phyloP scores from a whole-genome alignment of 2,329 filamentous ascomycete species.

The Xylariomycetidae sp. region DNA sequence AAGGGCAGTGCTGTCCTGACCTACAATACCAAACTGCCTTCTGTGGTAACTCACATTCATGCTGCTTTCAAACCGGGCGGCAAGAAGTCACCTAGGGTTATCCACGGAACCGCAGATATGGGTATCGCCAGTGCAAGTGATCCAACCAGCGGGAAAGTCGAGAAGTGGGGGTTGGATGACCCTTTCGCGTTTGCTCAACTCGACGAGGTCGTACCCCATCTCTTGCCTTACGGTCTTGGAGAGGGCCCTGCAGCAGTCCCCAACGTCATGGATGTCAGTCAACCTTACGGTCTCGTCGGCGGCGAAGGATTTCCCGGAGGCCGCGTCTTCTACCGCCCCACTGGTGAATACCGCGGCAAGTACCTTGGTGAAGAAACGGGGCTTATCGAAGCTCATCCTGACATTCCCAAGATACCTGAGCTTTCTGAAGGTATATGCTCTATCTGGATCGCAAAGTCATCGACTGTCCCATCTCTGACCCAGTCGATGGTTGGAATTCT shows the following conservation, averaged over 20 bases:
- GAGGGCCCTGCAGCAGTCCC: conserved; percentile 73
- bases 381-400: conserved; percentile 58
- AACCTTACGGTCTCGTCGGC: conserved; percentile 75
- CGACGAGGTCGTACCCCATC: conserved; percentile 68
- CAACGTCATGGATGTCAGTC: conserved; percentile 88
- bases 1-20: conserved; percentile 72
- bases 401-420: conserved; percentile 72
- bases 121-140: conserved; percentile 79
- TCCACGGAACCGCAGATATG: conserved; percentile 78
- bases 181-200: conserved; percentile 72
- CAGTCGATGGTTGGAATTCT: conserved; percentile 77
- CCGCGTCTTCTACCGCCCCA: conserved; percentile 70
- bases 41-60: conserved; percentile 74
- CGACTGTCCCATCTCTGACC: conserved; percentile 65
- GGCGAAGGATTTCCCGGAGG: conserved; percentile 86
- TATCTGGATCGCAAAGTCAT: conserved; percentile 87
- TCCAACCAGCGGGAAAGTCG: conserved; percentile 68
- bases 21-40: conserved; percentile 79
- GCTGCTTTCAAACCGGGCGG: conserved; percentile 65
- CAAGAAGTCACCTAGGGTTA: conserved; percentile 71
- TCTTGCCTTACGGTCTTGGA: conserved; percentile 72
- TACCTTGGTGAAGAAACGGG: conserved; percentile 63
- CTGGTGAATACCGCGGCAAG: conserved; percentile 69
- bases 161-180: conserved; percentile 78
- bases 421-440: conserved; percentile 68